phyloP scores from a whole-genome alignment of 2,329 filamentous ascomycete species.

The Fusarium bulbicola region DNA sequence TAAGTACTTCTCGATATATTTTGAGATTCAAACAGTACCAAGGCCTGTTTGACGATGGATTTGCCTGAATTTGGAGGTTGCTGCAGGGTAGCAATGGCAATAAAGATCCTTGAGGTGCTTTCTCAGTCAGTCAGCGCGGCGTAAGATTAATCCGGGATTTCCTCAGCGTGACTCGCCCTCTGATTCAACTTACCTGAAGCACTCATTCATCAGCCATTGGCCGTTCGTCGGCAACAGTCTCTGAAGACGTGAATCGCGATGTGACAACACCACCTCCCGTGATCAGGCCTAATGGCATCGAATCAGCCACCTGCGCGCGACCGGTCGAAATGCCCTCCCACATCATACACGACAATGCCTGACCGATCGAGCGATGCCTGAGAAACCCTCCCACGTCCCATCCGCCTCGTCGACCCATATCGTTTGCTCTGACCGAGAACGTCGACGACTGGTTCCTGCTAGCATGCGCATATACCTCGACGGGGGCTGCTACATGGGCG shows the following conservation, averaged over 20 bases:
- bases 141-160: not conserved
- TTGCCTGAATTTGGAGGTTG: rapidly evolving
- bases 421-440: rapidly evolving
- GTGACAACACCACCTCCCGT: not conserved
- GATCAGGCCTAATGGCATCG: rapidly evolving
- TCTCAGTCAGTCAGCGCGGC: not conserved
- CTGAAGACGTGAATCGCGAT: not conserved
- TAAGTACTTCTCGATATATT: rapidly evolving
- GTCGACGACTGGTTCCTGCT: rapidly evolving
- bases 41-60: rapidly evolving
- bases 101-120: not conserved
- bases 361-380: rapidly evolving
- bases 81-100: not conserved
- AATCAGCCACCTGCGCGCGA: rapidly evolving
- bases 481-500: rapidly evolving
- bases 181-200: too few relatives aligned
- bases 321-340: too few relatives aligned
- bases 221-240: not conserved
- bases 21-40: rapidly evolving
- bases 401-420: rapidly evolving
- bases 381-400: rapidly evolving
- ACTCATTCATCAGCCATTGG: rapidly evolving
- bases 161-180: rapidly evolving
- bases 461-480: rapidly evolving
- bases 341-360: rapidly evolving